Conservation (phyloP, 495 filamentous ascomycete genomes). For the Xanthoparmelia taractica region DNA sequence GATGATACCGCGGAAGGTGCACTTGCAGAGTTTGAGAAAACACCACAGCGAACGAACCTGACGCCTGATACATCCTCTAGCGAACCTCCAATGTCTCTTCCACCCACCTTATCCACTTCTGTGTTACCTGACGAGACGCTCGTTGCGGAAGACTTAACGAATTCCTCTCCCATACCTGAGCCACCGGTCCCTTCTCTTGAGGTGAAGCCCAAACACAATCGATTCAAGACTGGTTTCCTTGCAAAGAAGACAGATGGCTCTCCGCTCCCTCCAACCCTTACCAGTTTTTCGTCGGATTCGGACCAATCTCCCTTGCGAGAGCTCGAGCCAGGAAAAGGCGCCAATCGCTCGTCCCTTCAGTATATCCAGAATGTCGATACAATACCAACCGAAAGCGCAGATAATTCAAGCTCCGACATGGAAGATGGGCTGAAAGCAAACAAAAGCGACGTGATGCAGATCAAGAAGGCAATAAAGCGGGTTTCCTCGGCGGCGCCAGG, state of each 20-base stretch:
- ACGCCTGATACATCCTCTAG: slow-evolving; percentile 47
- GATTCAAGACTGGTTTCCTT: slow-evolving; percentile 88
- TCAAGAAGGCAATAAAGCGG: slow-evolving; percentile 57
- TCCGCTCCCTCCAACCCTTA: slow-evolving; percentile 55
- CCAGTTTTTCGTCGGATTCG: slow-evolving; percentile 51
- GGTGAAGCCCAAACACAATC: slow-evolving; percentile 54
- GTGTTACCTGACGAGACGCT: slow-evolving; percentile 9
- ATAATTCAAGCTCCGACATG: slow-evolving; percentile 32
- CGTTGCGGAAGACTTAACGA: slow-evolving; percentile 20
- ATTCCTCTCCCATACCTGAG: slow-evolving; percentile 49
- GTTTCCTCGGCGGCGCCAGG: slow-evolving; percentile 33
- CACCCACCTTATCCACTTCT: slow-evolving; percentile 11
- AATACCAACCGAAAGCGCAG: slow-evolving; percentile 43
- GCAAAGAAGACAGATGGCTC: slow-evolving; percentile 64
- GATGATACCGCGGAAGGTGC: slow-evolving; percentile 82
- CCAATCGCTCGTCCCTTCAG: slow-evolving; percentile 47
- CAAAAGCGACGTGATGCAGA: slow-evolving; percentile 51
- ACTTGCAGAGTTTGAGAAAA: slow-evolving; percentile 82
- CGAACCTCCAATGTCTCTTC: slow-evolving; percentile 36
- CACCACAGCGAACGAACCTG: slow-evolving; percentile 56
- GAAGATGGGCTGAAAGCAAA: slow-evolving; percentile 36
- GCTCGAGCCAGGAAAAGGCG: slow-evolving; percentile 51
- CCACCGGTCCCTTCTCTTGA: slow-evolving; percentile 45
- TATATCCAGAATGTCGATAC: slow-evolving; percentile 44
- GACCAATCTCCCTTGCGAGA: slow-evolving; percentile 61